Conservation (phyloP, 805 yeast genomes). For the Nakazawaea laoshanensis region DNA sequence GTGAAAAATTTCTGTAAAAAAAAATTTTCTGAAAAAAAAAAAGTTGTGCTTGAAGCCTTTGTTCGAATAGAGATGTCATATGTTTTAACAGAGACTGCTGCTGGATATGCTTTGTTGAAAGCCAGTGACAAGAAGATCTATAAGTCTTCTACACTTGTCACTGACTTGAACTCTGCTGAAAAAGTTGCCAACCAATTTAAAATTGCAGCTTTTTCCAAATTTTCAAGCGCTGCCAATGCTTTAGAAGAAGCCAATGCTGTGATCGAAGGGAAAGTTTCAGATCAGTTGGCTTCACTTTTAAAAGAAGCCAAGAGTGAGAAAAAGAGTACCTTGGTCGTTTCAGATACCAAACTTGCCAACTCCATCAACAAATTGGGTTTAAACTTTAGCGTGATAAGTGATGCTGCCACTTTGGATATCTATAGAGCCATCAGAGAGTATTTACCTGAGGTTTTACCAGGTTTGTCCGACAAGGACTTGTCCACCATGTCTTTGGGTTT, state of each 20-base stretch:
- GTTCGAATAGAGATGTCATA: slow-evolving; percentile 58
- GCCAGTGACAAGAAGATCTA: slow-evolving; percentile 96
- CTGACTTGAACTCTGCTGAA: slow-evolving; percentile 74
- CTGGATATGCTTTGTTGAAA: slow-evolving; percentile 96
- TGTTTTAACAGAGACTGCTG: slow-evolving; percentile 96
- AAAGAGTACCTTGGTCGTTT: slow-evolving; percentile 80
- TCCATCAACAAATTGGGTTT: slow-evolving; percentile 92
- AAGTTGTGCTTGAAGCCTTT: no score
- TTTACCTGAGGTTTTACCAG: slow-evolving; percentile 90
- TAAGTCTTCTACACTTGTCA: slow-evolving; percentile 66
- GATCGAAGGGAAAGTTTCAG: slow-evolving; percentile 89
- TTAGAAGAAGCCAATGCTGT: slow-evolving; percentile 90
- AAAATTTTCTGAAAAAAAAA: no score
- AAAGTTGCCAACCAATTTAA: slow-evolving; percentile 87
- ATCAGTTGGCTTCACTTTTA: slow-evolving; percentile 68
- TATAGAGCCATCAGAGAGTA: slow-evolving; percentile 94
- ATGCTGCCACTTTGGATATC: slow-evolving; percentile 89
- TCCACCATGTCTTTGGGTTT: slow-evolving; percentile 96
- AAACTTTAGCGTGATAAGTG: slow-evolving; percentile 82
- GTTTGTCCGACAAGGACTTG: slow-evolving; percentile 75
- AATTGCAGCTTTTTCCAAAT: slow-evolving; percentile 92
- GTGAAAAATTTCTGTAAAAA: no score
- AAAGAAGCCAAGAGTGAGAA: slow-evolving; percentile 73
- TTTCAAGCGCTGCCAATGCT: slow-evolving; percentile 90
- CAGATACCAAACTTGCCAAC: slow-evolving; percentile 93